Percentiles rank a stretch among this genome's conserved stretches.
These are phyloP conservation scores for Suillus paluster DNA, from an alignment of 768 basidiomycete genomes.

Conservation along the genomic window DNA sequence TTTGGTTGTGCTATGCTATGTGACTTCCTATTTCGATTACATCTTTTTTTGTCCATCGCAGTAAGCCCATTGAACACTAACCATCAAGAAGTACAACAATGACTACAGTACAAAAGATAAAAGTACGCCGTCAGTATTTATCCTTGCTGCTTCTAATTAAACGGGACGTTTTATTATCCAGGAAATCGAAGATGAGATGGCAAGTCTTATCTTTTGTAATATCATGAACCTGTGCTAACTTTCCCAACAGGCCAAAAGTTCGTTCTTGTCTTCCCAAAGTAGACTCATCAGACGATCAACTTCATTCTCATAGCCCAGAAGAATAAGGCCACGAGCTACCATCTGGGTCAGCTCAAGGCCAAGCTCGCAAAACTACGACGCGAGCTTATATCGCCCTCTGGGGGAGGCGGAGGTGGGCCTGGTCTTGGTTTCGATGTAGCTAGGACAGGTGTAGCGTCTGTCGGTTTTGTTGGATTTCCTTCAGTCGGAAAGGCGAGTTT, in stretches of 20 bases:
- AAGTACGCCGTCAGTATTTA: slow-evolving; percentile 47
- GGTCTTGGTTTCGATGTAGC: slow-evolving; percentile 98
- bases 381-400: slow-evolving; percentile 83
- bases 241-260: slow-evolving; percentile 73
- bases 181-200: slow-evolving; percentile 99
- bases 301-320: slow-evolving; percentile 72
- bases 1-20: slow-evolving; percentile 15
- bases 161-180: slow-evolving; percentile 32
- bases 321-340: slow-evolving; percentile 96
- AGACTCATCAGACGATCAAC: slow-evolving; percentile 15
- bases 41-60: slow-evolving; percentile 11
- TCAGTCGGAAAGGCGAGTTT: slow-evolving; percentile 86
- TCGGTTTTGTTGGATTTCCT: slow-evolving; percentile 91
- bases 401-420: slow-evolving; percentile 83
- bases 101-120: slow-evolving; percentile 93
- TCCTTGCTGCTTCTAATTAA: slow-evolving; percentile 19
- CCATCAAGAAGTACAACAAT: slow-evolving; percentile 40
- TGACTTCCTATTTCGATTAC: slow-evolving; percentile 5
- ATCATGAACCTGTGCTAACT: background rate
- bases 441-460: slow-evolving; percentile 95
- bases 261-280: slow-evolving; percentile 29
- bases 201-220: slow-evolving; percentile 41
- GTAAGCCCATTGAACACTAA: slow-evolving; percentile 6
- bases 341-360: slow-evolving; percentile 95
- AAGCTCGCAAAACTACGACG: slow-evolving; percentile 97